Evolutionary conservation across 2,329 filamentous ascomycete species (phyloP), one percentile per base, ranked within the genome.

Genomic region (Penicillium sclerotigenum): DNA sequence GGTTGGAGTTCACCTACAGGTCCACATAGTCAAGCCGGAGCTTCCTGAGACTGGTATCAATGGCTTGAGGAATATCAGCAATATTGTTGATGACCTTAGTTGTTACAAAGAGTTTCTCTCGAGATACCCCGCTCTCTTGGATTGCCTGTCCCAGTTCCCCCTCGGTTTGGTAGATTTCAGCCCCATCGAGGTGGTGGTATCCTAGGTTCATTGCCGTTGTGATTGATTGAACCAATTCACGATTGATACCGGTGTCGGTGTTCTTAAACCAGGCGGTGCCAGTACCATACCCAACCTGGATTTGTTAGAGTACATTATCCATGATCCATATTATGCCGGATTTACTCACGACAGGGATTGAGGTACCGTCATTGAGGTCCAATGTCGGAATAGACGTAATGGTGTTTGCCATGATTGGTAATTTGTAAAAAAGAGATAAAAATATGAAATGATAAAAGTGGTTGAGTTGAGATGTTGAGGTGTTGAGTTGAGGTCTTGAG

Each of bases 191-290:
- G 64, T 88, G 85, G 20, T 76, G 73, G 65, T 85, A 88, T 14
- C 83, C 85, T 3, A 86, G 66, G 45, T 77, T 76, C 54, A 86
- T 81, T 4, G 84, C 83, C 6, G 70, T 77, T 68, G 86, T 86
- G 42, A 81, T 76, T 0, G 75, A 73, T 49, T 86, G 82, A 14
- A 86, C 77, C 47, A 81, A 75, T 8, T 74, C 74, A 42, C 81
- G 78, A 62, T 87, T 82, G 51, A 83, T 74, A 45, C 75, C 59
- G 11, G 65, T 75, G 43, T 74, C 76, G 2, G 75, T 73, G 1
- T 61, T 71, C 70, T 88, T 88, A 69, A 77, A 86, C 84, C 83
- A 87, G 1, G 83, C 82, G 1, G 85, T 87, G 29, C 85, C 85
- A 0, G 81, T 82, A 26, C 85, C 84, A 71, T 83, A 87, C 22